These are phyloP conservation scores for Linnemannia elongata DNA, from an alignment of 192 early-diverging fungal genomes.

Conservation along the genomic window DNA sequence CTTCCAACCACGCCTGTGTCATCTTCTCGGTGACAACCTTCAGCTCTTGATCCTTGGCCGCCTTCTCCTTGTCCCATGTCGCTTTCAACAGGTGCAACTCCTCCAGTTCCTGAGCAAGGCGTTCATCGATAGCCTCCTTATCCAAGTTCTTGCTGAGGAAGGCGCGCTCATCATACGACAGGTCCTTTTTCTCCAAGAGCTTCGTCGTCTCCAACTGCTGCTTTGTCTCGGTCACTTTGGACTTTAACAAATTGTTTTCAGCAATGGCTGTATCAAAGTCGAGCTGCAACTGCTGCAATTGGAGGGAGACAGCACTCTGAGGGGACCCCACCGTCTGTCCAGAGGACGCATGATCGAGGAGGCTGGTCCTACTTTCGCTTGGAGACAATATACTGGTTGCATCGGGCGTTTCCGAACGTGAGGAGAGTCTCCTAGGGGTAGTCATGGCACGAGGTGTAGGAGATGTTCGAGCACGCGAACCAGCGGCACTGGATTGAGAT, in stretches of 20 bases:
- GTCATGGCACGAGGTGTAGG: conserved; percentile 39
- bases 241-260: conserved; percentile 77
- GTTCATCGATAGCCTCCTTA: conserved; percentile 27
- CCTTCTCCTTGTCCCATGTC: conserved; percentile 52
- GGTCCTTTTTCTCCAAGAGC: conserved; percentile 42
- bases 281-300: conserved; percentile 71
- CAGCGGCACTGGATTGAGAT: conserved; percentile 39
- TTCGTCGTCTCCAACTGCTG: conserved; percentile 63
- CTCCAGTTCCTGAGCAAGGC: conserved; percentile 49
- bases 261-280: conserved; percentile 78
- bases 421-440: conserved; percentile 38
- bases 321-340: conserved; percentile 39
- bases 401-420: conserved; percentile 47
- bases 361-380: conserved; percentile 39
- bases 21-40: conserved; percentile 51
- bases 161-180: conserved; percentile 43
- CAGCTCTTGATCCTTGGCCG: conserved; percentile 54
- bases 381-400: conserved; percentile 18
- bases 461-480: conserved; percentile 31
- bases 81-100: conserved; percentile 42
- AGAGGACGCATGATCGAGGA: conserved; percentile 31
- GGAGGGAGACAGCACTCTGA: conserved; percentile 24
- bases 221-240: conserved; percentile 75
- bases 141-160: conserved; percentile 33
- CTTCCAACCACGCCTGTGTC: conserved; percentile 55